Evolutionary conservation across 2,329 filamentous ascomycete species (phyloP), one percentile per base, ranked within the genome.

Genomic region (Tolypocladium tundrense): DNA sequence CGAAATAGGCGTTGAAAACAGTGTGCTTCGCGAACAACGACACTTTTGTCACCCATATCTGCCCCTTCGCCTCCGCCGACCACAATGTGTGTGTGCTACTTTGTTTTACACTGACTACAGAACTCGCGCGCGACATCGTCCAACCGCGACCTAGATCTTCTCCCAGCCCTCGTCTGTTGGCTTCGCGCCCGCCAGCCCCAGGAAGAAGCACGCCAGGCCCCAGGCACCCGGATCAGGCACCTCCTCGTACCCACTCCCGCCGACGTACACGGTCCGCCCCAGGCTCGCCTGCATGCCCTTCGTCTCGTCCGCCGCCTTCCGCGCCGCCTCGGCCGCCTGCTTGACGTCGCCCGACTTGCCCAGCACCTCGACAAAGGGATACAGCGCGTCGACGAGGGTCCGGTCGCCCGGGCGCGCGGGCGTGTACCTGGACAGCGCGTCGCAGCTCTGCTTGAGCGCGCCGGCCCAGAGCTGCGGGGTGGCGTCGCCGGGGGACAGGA

Each of bases 231-330:
- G 81, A 57, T 84, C 81, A 0, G 81, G 81, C 10, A 81, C 81
- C 65, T 75, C 68, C 62, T 75, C 69, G 56, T 74, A 76, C 16
- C 73, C 73, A 56, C 70, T 73, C 4, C 88, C 61, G 39, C 73
- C 73, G 6, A 76, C 70, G 58, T 76, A 75, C 7, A 76, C 74
- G 1, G 73, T 69, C 60, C 78, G 64, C 9, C 94, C 94, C 45
- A 99, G 77, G 65, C 87, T 94, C 48, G 94, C 90, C 71, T 88
- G 85, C 92, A 99, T 97, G 31, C 88, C 88, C 77, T 92, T 96
- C 24, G 94, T 97, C 37, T 83, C 83, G 62, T 93, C 87, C 4
- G 92, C 88, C 0, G 88, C 94, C 53, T 85, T 79, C 62, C 83
- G 82, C 0, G 91, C 87, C 2, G 90, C 91, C 65, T 84, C 78